A percentile compares a stretch with the other conserved stretches of the same genome.
Evolutionary conservation across 768 basidiomycete species (phyloP).

Genomic region (Kwoniella dendrophila): DNA sequence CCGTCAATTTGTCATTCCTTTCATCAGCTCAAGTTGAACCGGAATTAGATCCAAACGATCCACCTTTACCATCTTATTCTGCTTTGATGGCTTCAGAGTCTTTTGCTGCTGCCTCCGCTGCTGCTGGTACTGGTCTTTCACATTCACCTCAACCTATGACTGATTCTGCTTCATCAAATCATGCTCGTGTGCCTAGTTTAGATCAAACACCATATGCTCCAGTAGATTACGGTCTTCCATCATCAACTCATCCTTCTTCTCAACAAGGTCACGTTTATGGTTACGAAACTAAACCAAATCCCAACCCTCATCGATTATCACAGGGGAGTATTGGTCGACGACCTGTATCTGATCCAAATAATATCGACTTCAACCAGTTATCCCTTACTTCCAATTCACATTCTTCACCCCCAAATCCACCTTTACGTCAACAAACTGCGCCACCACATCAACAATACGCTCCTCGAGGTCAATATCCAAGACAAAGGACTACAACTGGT

Average conservation of each 20-base stretch:
- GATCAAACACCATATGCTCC: constrained; percentile 48
- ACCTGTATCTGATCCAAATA: constrained; percentile 48
- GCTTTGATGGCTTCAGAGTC: constrained; percentile 42
- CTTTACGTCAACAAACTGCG: constrained; percentile 27
- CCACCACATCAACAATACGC: constrained; percentile 16
- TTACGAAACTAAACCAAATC: constrained; percentile 11
- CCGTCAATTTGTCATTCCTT: background rate
- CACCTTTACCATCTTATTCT: constrained; percentile 45
- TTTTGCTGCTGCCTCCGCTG: constrained; percentile 21
- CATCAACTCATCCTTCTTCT: constrained; percentile 13
- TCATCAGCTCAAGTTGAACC: constrained; percentile 9
- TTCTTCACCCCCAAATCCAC: constrained; percentile 26
- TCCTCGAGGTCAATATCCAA: constrained; percentile 21
- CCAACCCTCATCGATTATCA: constrained; percentile 29
- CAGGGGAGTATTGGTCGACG: constrained; percentile 30
- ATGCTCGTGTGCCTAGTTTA: constrained; percentile 30
- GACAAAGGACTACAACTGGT: constrained; percentile 27
- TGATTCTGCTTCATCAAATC: constrained; percentile 22
- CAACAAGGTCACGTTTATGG: constrained; percentile 14
- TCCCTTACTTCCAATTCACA: constrained; percentile 21
- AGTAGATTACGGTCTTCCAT: constrained; percentile 44
- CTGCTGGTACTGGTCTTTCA: constrained; percentile 16
- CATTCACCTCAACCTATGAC: constrained; percentile 35
- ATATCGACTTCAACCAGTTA: constrained; percentile 33
- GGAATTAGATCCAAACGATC: constrained; percentile 30